Evolutionary conservation across 495 filamentous ascomycete species (phyloP).

Genomic region (Diplogelasinospora grovesii): DNA sequence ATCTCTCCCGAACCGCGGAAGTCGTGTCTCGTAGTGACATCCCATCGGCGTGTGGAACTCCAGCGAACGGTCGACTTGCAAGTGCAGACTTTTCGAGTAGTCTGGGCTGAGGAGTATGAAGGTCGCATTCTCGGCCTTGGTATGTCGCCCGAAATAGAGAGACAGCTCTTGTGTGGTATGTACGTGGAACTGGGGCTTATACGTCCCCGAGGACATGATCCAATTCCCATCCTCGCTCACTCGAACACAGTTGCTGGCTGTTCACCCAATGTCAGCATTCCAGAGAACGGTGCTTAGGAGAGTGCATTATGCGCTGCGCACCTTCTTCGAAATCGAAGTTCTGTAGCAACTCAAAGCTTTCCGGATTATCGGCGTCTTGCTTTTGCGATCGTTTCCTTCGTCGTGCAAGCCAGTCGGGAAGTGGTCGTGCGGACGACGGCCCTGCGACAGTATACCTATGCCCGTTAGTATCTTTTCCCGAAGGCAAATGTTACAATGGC

Average conservation of each 20-base stretch:
- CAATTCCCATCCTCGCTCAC: conserved; percentile 96
- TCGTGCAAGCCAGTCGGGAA: conserved; percentile 91
- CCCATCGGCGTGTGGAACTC: conserved; percentile 92
- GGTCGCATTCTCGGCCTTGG: conserved; percentile 85
- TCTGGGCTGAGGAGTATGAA: conserved; percentile 89
- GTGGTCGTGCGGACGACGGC: conserved; percentile 77
- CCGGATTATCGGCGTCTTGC: conserved; percentile 85
- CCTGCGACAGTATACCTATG: conserved; percentile 76
- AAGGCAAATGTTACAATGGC: too few species aligned
- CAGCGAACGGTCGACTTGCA: conserved; percentile 84
- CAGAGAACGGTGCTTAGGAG: not conserved
- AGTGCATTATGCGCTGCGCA: conserved; percentile 2
- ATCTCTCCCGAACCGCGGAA: conserved; percentile 90
- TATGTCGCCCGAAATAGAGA: conserved; percentile 88
- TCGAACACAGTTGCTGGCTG: conserved; percentile 80
- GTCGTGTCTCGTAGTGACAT: conserved; percentile 76
- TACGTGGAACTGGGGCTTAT: conserved; percentile 96
- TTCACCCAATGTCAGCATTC: conserved; percentile 2
- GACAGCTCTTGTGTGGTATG: conserved; percentile 92
- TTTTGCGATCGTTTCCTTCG: conserved; percentile 91
- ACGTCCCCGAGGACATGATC: conserved; percentile 91
- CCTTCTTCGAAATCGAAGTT: conserved; percentile 96
- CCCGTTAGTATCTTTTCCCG: not conserved
- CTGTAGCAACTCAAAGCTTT: conserved; percentile 89
- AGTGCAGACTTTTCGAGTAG: conserved; percentile 89